These are phyloP conservation scores for Dryadomyces sulphureus DNA, from an alignment of 2,329 filamentous ascomycete genomes.

Conservation along the genomic window DNA sequence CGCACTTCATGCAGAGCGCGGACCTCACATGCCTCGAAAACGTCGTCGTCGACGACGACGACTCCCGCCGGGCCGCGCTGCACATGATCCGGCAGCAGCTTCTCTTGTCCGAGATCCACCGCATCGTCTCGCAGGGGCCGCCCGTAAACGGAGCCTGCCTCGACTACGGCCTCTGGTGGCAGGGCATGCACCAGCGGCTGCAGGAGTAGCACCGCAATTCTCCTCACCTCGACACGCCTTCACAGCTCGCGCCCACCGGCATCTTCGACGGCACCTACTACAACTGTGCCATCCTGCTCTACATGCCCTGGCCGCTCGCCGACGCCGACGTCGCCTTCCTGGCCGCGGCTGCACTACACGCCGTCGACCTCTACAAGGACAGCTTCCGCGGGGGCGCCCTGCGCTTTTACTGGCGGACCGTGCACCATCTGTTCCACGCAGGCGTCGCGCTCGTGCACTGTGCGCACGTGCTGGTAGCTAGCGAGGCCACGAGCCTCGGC, in stretches of 20 bases:
- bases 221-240: background rate
- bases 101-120: background rate
- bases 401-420: constrained; percentile 1
- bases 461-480: background rate
- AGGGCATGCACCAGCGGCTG: background rate
- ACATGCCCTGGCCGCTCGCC: background rate
- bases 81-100: background rate
- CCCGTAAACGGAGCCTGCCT: background rate
- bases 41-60: background rate
- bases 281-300: background rate
- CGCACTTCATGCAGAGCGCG: background rate
- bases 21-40: background rate
- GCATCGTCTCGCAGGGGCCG: background rate
- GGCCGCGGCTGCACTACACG: background rate
- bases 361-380: background rate
- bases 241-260: background rate
- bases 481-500: background rate
- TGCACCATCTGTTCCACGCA: background rate
- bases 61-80: background rate
- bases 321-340: background rate
- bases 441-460: background rate
- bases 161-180: background rate
- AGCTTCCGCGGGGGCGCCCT: background rate
- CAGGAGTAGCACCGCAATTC: background rate
- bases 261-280: background rate